Conservation (phyloP, 352 stramenopile genomes). For the Pythium chondricola region DNA sequence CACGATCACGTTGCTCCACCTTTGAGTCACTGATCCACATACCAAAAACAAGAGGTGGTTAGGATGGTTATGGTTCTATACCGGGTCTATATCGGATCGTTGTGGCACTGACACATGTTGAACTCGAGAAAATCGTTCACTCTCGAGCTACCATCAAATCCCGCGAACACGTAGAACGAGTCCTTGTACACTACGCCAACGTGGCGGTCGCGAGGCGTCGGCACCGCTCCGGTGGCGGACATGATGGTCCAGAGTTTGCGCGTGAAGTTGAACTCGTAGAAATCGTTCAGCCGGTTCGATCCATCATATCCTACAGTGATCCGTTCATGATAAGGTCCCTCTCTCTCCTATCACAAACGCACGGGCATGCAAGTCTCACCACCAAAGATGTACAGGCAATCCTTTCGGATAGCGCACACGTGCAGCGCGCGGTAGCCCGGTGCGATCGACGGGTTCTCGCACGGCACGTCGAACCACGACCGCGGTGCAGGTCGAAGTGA, state of each 20-base stretch:
- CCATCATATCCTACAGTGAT: conserved; percentile 81
- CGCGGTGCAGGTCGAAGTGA: conserved; percentile 38
- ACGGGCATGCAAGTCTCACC: conserved; percentile 27
- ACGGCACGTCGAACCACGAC: conserved; percentile 68
- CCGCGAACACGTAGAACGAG: conserved; percentile 93
- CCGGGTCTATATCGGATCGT: no score
- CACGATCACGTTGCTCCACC: conserved; percentile 68
- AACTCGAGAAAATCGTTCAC: conserved; percentile 96
- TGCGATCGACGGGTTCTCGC: conserved; percentile 72
- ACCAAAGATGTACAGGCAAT: conserved; percentile 93
- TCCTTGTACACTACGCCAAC: conserved; percentile 91
- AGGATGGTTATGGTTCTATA: no score
- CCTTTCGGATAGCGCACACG: conserved; percentile 83
- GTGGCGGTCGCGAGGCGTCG: conserved; percentile 92
- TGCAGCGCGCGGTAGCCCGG: conserved; percentile 93
- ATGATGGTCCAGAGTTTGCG: conserved; percentile 74
- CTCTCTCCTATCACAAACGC: conserved; percentile 12
- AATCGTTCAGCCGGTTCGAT: conserved; percentile 90
- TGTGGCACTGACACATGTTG: conserved; percentile 86
- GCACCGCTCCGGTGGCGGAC: conserved; percentile 52
- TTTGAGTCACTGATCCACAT: conserved; percentile 54
- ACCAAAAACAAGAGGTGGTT: not conserved
- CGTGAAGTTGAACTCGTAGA: conserved; percentile 91
- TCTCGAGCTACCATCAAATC: conserved; percentile 90
- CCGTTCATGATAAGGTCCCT: conserved; percentile 16